phyloP scores from a whole-genome alignment of 306 rosid genomes.

The Phaseolus lunatus region DNA sequence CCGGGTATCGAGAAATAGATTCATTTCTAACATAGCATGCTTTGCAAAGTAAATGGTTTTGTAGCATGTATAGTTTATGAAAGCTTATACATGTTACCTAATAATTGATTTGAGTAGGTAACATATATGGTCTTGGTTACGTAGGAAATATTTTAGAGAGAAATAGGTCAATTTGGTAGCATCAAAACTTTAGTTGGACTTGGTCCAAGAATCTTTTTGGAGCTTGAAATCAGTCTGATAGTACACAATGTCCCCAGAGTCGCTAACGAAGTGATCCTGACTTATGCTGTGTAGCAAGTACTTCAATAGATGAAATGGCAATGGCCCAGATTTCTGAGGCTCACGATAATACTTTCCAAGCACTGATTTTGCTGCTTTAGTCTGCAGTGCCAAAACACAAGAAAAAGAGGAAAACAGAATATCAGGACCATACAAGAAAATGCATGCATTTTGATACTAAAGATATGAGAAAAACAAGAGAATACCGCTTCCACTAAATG shows the following conservation, averaged over 20 bases:
- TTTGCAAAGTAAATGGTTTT: neutral
- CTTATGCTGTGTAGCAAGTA: slow-evolving; percentile 66
- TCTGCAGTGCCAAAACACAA: slow-evolving; percentile 49
- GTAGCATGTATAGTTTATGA: neutral
- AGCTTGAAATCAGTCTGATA: slow-evolving; percentile 72
- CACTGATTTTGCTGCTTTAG: slow-evolving; percentile 73
- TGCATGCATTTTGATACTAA: neutral
- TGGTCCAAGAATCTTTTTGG: slow-evolving; percentile 46
- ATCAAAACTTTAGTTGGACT: slow-evolving; percentile 47
- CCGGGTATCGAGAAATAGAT: neutral
- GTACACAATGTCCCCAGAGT: slow-evolving; percentile 72
- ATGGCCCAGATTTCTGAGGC: slow-evolving; percentile 82
- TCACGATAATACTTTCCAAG: slow-evolving; percentile 89
- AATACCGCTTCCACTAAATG: slow-evolving; percentile 88
- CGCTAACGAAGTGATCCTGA: slow-evolving; percentile 85
- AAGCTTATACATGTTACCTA: neutral
- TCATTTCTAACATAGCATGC: neutral
- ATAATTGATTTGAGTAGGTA: slow-evolving; percentile 11
- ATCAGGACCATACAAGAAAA: neutral
- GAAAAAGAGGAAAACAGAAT: neutral
- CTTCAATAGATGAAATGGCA: slow-evolving; percentile 76
- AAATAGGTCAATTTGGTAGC: slow-evolving; percentile 13
- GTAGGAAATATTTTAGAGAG: neutral
- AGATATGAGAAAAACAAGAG: too few relatives aligned
- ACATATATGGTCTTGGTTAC: neutral